phyloP scores from a whole-genome alignment of 208 protist species.

The Phytomonas francai region DNA sequence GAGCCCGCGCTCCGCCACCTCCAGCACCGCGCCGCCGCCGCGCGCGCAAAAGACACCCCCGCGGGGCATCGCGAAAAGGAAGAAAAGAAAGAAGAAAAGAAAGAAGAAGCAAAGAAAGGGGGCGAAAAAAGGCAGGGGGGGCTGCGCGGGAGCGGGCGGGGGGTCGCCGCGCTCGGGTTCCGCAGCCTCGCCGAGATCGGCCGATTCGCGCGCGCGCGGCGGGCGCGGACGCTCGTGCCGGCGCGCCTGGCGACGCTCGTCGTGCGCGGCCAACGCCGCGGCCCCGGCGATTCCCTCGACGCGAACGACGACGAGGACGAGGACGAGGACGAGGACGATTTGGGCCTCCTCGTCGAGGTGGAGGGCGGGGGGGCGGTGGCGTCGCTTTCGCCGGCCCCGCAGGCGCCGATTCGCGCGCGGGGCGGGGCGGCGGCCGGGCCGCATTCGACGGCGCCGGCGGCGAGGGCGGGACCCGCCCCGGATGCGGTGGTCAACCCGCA shows the following conservation, averaged over 20 bases:
- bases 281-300: not conserved
- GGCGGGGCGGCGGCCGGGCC: not conserved
- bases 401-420: not conserved
- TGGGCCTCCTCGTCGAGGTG: too few relatives aligned
- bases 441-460: not conserved
- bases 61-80: not conserved
- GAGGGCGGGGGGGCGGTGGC: not conserved
- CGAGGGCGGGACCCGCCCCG: not conserved
- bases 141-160: conserved; percentile 17
- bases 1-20: conserved; percentile 25
- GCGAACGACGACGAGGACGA: conserved; percentile 6
- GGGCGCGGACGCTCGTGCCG: conserved; percentile 38
- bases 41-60: not conserved
- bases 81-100: not conserved
- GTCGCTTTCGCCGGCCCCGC: not conserved
- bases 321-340: not conserved
- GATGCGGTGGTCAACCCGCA: conserved; percentile 23
- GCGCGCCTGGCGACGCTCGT: conserved; percentile 47
- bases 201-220: conserved; percentile 21
- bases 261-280: conserved; percentile 16
- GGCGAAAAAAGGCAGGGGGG: not conserved
- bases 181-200: conserved; percentile 43
- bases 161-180: conserved; percentile 61
- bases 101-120: conserved; percentile 11
- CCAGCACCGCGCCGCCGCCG: not conserved